Base-by-base conservation (phyloP, 441 rosid species). In the Arabidopsis lyrata region DNA sequence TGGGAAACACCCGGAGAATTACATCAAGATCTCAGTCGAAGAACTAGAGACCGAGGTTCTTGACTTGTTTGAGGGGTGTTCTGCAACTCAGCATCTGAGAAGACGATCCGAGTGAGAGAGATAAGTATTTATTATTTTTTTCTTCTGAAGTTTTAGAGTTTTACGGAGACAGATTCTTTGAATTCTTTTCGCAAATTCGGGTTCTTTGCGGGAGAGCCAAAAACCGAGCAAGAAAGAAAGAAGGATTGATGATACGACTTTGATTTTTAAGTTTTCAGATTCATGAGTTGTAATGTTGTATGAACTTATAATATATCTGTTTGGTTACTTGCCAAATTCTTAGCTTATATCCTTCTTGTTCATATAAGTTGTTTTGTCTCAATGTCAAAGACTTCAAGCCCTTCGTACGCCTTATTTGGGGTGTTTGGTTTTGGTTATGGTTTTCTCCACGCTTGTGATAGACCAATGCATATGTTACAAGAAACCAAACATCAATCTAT, bases 1-100 rank as follows among this genome's bases (percentile, higher is more conserved):
- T 20, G 92, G 92, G 68, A 93, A 55, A 81, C 97, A 93, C 67
- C 98, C 98, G 0, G 98, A 93, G 84, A 93, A 91, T 78, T 93
- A 93, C 80, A 87, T 93, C 65, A 93, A 88, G 89, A 91, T 87
- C 68, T 80, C 96, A 0, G 95, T 87, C 0, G 97, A 93, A 83
- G 98, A 93, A 76, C 82, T 93, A 66, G 98, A 93, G 84, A 82
- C 78, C 4, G 91, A 88, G 18, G 87, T 91, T 68, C 82, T 93
- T 83, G 98, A 93, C 83, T 91, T 93, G 89, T 93, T 93, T 6
- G 98, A 93, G 77, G 98, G 98, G 57, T 84, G 41, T 70, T 76
- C 92, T 32, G 88, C 82, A 27, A 83, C 93, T 80, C 96, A 85
- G 78, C 94, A 89, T 80, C 82, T 86, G 66, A 86, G 94, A 78